Evolutionary conservation across 306 rosid genomes (phyloP).

Genomic region (Trichosanthes cucumerina): DNA sequence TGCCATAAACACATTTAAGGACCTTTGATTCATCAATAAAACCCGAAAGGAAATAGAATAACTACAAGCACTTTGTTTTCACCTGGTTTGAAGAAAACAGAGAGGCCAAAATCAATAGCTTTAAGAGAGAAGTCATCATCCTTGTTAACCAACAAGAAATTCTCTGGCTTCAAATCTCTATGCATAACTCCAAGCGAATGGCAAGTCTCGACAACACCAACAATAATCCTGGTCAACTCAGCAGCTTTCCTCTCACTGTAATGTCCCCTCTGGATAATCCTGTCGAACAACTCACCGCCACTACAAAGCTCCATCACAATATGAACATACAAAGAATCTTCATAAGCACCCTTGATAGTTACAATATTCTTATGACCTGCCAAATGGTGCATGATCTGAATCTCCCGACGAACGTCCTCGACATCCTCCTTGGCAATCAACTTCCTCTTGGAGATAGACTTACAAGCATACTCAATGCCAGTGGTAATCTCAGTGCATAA

Average conservation of each 20-base stretch:
- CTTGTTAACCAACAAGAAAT: slow-evolving; percentile 61
- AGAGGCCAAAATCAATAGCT: slow-evolving; percentile 77
- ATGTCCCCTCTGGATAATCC: slow-evolving; percentile 69
- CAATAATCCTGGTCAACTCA: slow-evolving; percentile 59
- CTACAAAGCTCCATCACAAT: slow-evolving; percentile 72
- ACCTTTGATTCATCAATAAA: neutral
- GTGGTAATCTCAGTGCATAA: slow-evolving; percentile 46
- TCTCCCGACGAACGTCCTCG: slow-evolving; percentile 63
- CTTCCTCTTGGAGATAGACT: slow-evolving; percentile 68
- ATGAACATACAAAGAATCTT: slow-evolving; percentile 60
- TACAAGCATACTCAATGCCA: slow-evolving; percentile 52
- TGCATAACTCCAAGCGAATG: slow-evolving; percentile 81
- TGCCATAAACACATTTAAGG: neutral
- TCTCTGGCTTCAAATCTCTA: slow-evolving; percentile 72
- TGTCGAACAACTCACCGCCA: slow-evolving; percentile 71
- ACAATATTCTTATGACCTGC: slow-evolving; percentile 66
- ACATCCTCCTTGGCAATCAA: slow-evolving; percentile 61
- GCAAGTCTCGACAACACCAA: slow-evolving; percentile 67
- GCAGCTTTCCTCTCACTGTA: slow-evolving; percentile 69
- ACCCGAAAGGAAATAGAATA: neutral
- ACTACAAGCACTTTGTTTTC: neutral
- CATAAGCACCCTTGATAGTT: slow-evolving; percentile 68
- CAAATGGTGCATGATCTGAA: slow-evolving; percentile 76
- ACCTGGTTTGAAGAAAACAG: slow-evolving; percentile 80
- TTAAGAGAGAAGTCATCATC: slow-evolving; percentile 75